A percentile compares a stretch with the other conserved stretches of the same genome.
These are phyloP conservation scores for Limnanthes douglasii DNA, from an alignment of 345 rosid species.

Conservation along the genomic window DNA sequence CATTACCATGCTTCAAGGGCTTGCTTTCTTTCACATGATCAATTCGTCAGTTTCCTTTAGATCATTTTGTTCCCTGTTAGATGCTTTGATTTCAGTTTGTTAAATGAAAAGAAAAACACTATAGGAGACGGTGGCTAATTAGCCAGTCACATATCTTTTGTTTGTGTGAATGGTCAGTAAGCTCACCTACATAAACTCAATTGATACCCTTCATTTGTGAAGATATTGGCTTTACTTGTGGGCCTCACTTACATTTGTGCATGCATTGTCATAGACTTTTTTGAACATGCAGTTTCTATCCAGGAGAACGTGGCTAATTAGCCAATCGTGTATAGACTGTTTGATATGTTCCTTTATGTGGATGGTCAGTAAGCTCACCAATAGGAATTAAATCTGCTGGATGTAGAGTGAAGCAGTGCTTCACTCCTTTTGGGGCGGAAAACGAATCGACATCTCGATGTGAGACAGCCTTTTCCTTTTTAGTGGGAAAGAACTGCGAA, in stretches of 20 bases:
- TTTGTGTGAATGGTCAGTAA: constrained; percentile 53
- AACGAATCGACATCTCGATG: too few species aligned
- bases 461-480: too few species aligned
- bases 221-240: constrained; percentile 14
- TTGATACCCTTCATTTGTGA: constrained; percentile 10
- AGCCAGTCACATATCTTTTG: constrained; percentile 25
- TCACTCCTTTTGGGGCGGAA: constrained; percentile 12
- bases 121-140: constrained; percentile 39
- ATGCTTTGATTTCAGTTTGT: too few species aligned
- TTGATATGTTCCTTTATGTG: constrained; percentile 16
- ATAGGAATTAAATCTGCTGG: constrained; percentile 11
- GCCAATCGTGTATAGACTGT: constrained; percentile 19
- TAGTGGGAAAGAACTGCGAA: too few species aligned
- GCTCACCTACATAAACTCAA: constrained; percentile 21
- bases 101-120: too few species aligned
- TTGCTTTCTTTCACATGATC: too few species aligned
- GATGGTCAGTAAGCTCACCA: constrained; percentile 33
- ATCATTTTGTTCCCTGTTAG: too few species aligned
- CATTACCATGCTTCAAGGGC: too few species aligned
- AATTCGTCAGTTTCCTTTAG: too few species aligned
- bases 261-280: too few species aligned
- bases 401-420: constrained; percentile 8
- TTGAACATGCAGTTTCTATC: too few species aligned
- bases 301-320: constrained; percentile 30
- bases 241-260: constrained; percentile 16